These are phyloP conservation scores for Tetrapisispora phaffii DNA, from an alignment of 805 yeast genomes.

Conservation along the genomic window DNA sequence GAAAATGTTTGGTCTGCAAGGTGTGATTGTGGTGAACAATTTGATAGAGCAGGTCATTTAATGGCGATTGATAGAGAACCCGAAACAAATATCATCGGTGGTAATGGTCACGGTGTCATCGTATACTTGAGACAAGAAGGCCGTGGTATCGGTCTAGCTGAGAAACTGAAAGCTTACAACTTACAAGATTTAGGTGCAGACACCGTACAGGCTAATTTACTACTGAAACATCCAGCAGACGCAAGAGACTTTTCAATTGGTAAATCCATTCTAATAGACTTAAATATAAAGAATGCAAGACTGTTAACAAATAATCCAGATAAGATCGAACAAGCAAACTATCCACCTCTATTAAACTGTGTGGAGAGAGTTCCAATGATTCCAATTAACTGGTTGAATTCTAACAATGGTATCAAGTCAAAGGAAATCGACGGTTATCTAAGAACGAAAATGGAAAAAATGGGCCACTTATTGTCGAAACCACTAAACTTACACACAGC, in stretches of 20 bases:
- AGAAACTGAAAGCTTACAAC: slow-evolving; percentile 91
- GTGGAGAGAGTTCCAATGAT: slow-evolving; percentile 92
- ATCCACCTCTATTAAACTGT: slow-evolving; percentile 65
- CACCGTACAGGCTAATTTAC: slow-evolving; percentile 89
- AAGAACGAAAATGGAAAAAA: slow-evolving; percentile 87
- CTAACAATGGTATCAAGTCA: slow-evolving; percentile 59
- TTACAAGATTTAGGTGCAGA: slow-evolving; percentile 97
- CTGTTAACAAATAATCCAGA: slow-evolving; percentile 93
- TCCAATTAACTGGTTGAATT: slow-evolving; percentile 78
- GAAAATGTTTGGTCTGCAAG: slow-evolving; percentile 99
- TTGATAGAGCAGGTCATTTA: slow-evolving; percentile 91
- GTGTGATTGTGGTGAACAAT: slow-evolving; percentile 98
- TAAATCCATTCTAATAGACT: slow-evolving; percentile 80
- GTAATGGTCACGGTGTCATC: slow-evolving; percentile 81
- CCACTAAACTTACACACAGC: slow-evolving; percentile 29
- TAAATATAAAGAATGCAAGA: slow-evolving; percentile 62
- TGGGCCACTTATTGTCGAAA: slow-evolving; percentile 82
- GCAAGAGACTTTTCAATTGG: slow-evolving; percentile 91
- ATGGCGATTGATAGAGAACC: slow-evolving; percentile 39
- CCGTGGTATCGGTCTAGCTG: slow-evolving; percentile 97
- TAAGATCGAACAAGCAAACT: slow-evolving; percentile 90
- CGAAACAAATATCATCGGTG: slow-evolving; percentile 35
- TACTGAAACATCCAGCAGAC: slow-evolving; percentile 95
- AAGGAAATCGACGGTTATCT: slow-evolving; percentile 87
- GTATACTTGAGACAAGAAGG: slow-evolving; percentile 97